Percentiles rank a stretch among this genome's conserved stretches.
phyloP scores from a whole-genome alignment of 768 basidiomycete species.

The Suillus decipiens region DNA sequence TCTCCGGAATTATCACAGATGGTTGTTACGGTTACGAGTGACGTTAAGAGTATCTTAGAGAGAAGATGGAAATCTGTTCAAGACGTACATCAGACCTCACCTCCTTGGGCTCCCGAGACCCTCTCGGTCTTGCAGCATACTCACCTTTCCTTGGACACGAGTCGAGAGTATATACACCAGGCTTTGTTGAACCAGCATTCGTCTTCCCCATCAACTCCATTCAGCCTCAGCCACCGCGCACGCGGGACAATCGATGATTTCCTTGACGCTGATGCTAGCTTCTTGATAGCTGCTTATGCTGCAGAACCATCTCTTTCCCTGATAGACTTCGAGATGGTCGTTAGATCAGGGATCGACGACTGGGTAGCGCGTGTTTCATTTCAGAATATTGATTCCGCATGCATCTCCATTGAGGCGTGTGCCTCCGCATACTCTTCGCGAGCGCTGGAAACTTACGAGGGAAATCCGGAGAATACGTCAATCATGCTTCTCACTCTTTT shows the following conservation, averaged over 20 bases:
- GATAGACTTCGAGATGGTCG: no score
- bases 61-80: slow-evolving; percentile 39
- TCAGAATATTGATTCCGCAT: no score
- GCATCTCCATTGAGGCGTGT: no score
- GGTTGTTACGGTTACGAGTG: slow-evolving; percentile 15
- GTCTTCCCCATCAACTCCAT: background rate
- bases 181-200: slow-evolving; percentile 12
- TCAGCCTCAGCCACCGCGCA: slow-evolving; percentile 10
- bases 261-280: slow-evolving; percentile 16
- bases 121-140: slow-evolving; percentile 35
- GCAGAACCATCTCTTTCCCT: slow-evolving; percentile 17
- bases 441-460: no score
- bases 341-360: no score
- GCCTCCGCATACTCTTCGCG: no score
- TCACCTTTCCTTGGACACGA: slow-evolving; percentile 33
- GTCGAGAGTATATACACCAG: slow-evolving; percentile 29
- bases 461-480: no score
- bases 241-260: slow-evolving; percentile 23
- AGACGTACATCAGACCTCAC: slow-evolving; percentile 25
- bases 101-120: slow-evolving; percentile 32
- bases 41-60: slow-evolving; percentile 26
- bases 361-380: no score
- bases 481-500: no score
- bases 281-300: slow-evolving; percentile 15
- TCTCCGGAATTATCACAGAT: slow-evolving; percentile 19